Evolutionary conservation across 305 asterid species (phyloP).

Genomic region (Vinca major): DNA sequence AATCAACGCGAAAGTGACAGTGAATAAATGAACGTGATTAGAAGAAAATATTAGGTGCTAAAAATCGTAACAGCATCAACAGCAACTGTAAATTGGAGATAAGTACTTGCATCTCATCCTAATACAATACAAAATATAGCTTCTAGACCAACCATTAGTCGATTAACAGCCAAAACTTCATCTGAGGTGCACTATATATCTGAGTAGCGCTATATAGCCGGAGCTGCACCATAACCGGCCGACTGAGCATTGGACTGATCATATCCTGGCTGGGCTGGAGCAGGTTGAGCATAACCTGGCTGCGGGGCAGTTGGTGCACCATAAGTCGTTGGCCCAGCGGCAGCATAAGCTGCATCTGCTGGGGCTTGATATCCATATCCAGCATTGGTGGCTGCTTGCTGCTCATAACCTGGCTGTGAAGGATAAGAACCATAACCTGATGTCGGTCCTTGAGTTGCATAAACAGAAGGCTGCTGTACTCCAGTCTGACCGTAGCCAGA

Average conservation of each 20-base stretch:
- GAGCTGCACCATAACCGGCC: slow-evolving; percentile 54
- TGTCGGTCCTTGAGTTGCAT: slow-evolving; percentile 43
- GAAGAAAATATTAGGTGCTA: too few species aligned
- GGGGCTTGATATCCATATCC: slow-evolving; percentile 69
- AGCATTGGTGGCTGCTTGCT: slow-evolving; percentile 45
- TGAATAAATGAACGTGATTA: too few species aligned
- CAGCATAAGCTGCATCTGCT: slow-evolving; percentile 47
- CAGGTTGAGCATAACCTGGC: slow-evolving; percentile 37
- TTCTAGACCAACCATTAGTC: too few species aligned
- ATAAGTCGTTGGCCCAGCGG: slow-evolving; percentile 31
- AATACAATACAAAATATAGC: too few species aligned
- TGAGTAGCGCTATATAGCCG: slow-evolving; percentile 49
- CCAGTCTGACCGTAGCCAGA: slow-evolving; percentile 63
- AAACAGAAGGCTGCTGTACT: slow-evolving; percentile 48
- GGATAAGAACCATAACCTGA: slow-evolving; percentile 74
- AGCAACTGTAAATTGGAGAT: too few species aligned
- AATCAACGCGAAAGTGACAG: too few species aligned
- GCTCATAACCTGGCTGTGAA: slow-evolving; percentile 59
- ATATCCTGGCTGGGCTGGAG: slow-evolving; percentile 31
- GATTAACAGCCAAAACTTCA: too few species aligned
- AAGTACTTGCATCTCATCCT: too few species aligned
- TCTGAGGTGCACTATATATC: slow-evolving; percentile 59
- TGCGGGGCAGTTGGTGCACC: slow-evolving; percentile 44
- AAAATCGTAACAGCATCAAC: too few species aligned
- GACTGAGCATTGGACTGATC: slow-evolving; percentile 58